These are phyloP conservation scores for Grigorovia jiainica DNA, from an alignment of 805 yeast genomes.

Conservation along the genomic window DNA sequence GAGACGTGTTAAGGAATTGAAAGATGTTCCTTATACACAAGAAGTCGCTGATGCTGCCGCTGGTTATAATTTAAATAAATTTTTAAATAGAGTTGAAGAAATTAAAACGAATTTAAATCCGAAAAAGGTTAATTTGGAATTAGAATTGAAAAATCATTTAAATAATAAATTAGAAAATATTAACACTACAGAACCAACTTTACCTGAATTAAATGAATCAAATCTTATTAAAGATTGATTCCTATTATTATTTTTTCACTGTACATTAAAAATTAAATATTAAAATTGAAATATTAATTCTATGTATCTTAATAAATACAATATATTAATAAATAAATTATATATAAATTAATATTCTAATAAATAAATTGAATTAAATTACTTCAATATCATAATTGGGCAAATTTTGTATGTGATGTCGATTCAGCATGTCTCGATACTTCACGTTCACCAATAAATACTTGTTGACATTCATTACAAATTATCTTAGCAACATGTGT, in stretches of 20 bases:
- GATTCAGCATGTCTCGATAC: conserved; percentile 54
- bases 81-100: conserved; percentile 51
- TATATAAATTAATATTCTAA: not conserved
- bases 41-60: conserved; percentile 88
- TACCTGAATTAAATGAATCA: conserved; percentile 11
- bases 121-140: conserved; percentile 37
- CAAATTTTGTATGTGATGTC: conserved; percentile 55
- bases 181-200: conserved; percentile 27
- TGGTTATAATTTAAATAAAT: conserved; percentile 65
- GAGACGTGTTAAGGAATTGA: conserved; percentile 70
- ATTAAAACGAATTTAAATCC: conserved; percentile 45
- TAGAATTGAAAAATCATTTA: conserved; percentile 24
- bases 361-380: not conserved
- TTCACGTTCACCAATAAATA: conserved; percentile 52
- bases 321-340: not conserved
- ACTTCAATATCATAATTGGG: conserved; percentile 32
- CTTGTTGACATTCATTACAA: conserved; percentile 46
- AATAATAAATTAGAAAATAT: conserved; percentile 19
- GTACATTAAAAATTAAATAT: not conserved
- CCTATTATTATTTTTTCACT: not conserved
- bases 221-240: not conserved
- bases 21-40: conserved; percentile 73
- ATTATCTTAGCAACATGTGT: conserved; percentile 47
- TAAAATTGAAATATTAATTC: too few species aligned
- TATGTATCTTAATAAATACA: too few species aligned